Conservation (phyloP, 441 rosid species). For the Croton setiger region DNA sequence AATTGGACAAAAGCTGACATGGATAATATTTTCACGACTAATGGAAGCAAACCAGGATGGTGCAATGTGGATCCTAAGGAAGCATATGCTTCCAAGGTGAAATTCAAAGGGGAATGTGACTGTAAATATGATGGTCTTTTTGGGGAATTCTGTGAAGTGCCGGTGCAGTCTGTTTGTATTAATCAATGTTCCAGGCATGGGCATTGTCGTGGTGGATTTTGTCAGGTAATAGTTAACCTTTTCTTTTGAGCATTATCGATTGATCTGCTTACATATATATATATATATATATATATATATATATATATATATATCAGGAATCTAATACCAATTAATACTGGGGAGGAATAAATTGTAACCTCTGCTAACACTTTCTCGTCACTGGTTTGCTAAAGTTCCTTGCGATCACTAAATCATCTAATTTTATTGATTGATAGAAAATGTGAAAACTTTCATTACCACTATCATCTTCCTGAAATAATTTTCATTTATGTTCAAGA, state of each 20-base stretch:
- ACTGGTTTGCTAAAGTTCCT: constrained; percentile 1
- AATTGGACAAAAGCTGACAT: constrained; percentile 83
- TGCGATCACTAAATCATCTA: constrained; percentile 4
- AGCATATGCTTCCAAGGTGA: constrained; percentile 57
- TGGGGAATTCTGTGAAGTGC: constrained; percentile 86
- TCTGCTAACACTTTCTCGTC: neutral
- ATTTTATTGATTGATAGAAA: too few species aligned
- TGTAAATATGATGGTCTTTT: constrained; percentile 86
- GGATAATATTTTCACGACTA: constrained; percentile 65
- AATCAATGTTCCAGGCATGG: constrained; percentile 95
- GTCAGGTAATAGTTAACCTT: constrained; percentile 53
- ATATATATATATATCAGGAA: neutral
- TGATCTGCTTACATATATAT: neutral
- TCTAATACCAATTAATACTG: neutral
- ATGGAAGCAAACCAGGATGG: constrained; percentile 83
- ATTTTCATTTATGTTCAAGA: neutral
- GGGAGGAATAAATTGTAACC: neutral
- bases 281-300: neutral
- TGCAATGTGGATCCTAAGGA: constrained; percentile 88
- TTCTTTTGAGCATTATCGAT: neutral
- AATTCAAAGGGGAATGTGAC: constrained; percentile 81
- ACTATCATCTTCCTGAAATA: neutral
- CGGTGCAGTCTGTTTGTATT: constrained; percentile 71
- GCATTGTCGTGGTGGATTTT: constrained; percentile 89
- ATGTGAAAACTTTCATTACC: neutral